phyloP scores from a whole-genome alignment of 176 grass and related monocot species.

The Zea luxurians region DNA sequence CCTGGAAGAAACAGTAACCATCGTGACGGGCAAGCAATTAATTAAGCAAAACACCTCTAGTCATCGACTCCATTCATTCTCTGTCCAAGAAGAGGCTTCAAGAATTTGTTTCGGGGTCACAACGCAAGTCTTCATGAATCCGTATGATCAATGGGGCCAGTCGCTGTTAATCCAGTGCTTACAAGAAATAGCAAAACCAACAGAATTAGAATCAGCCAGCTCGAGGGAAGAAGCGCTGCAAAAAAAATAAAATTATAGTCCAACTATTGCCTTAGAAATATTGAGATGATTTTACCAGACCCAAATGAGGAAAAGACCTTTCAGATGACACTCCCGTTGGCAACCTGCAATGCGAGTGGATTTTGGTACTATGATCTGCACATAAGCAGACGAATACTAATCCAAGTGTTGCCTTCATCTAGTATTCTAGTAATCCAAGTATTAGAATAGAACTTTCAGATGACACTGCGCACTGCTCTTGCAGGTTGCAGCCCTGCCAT shows the following conservation, averaged over 20 bases:
- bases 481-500: not conserved
- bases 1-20: not conserved
- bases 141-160: conserved; percentile 27
- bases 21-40: not conserved
- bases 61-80: not conserved
- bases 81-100: conserved; percentile 3
- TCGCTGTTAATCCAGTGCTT: conserved; percentile 23
- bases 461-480: not conserved
- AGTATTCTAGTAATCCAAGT: not conserved
- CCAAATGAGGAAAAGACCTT: not conserved
- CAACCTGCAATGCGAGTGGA: not conserved
- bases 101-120: conserved; percentile 33
- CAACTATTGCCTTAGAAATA: conserved; percentile 12
- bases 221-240: conserved; percentile 20
- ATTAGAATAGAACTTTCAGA: conserved; percentile 19
- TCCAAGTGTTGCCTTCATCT: not conserved
- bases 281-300: not conserved
- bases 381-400: not conserved
- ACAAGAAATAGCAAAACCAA: conserved; percentile 40
- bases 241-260: conserved; percentile 5
- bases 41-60: not conserved
- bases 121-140: conserved; percentile 4
- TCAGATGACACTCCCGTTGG: not conserved
- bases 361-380: not conserved
- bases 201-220: conserved; percentile 6